Conservation (phyloP, 495 filamentous ascomycete genomes). For the Penicillium chermesinum region DNA sequence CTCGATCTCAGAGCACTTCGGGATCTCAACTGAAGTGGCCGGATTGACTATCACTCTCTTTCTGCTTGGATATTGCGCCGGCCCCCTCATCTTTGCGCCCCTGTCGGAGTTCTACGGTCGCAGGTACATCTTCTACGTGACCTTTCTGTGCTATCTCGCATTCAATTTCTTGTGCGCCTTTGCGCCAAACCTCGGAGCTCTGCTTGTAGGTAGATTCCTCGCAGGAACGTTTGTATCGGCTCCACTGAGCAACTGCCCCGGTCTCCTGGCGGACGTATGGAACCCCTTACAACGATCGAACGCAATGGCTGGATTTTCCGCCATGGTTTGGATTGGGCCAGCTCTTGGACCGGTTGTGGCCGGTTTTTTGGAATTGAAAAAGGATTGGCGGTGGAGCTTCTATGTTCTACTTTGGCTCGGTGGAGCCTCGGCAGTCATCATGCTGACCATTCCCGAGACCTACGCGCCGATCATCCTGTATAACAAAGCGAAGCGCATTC, state of each 20-base stretch:
- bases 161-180: constrained; percentile 52
- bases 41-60: constrained; percentile 49
- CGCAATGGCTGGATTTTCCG: constrained; percentile 46
- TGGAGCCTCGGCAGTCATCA: constrained; percentile 29
- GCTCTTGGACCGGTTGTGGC: constrained; percentile 33
- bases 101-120: constrained; percentile 50
- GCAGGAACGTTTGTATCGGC: constrained; percentile 48
- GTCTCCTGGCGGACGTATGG: constrained; percentile 52
- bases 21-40: constrained; percentile 37
- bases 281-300: constrained; percentile 46
- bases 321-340: constrained; percentile 33
- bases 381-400: constrained; percentile 47
- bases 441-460: constrained; percentile 44
- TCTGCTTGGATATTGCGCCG: constrained; percentile 47
- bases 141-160: constrained; percentile 38
- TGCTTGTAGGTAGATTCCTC: constrained; percentile 48
- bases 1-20: constrained; percentile 40
- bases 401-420: constrained; percentile 45
- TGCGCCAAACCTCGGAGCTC: constrained; percentile 42
- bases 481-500: constrained; percentile 32
- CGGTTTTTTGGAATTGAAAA: constrained; percentile 41
- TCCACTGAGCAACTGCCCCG: constrained; percentile 44
- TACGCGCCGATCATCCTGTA: constrained; percentile 23
- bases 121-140: constrained; percentile 42
- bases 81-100: constrained; percentile 48